These are phyloP conservation scores for Phyllosticta citribraziliensis DNA, from an alignment of 2,329 filamentous ascomycete species.

Conservation along the genomic window DNA sequence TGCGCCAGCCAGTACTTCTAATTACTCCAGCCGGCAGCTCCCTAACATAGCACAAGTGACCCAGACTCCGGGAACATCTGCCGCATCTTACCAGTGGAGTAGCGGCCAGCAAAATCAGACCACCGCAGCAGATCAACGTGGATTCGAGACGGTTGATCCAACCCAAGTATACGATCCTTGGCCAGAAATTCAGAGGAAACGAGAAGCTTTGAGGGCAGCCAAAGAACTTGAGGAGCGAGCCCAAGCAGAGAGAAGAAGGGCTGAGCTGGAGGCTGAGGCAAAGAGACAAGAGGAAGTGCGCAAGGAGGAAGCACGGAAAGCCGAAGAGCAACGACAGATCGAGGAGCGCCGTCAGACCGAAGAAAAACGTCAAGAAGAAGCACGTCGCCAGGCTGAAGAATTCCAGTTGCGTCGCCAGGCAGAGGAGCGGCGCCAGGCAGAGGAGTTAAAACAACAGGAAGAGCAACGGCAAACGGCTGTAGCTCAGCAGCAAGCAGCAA, in stretches of 20 bases:
- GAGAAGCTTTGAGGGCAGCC: constrained; percentile 22
- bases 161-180: constrained; percentile 46
- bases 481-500: neutral
- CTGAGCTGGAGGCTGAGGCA: constrained; percentile 19
- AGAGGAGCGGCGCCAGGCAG: constrained; percentile 10
- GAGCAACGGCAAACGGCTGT: constrained; percentile 13
- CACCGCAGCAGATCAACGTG: neutral
- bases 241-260: constrained; percentile 22
- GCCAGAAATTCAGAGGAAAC: constrained; percentile 37
- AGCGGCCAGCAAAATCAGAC: neutral
- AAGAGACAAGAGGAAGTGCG: constrained; percentile 13
- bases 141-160: constrained; percentile 38
- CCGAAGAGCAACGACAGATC: constrained; percentile 20
- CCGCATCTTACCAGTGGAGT: constrained; percentile 3
- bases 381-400: constrained; percentile 12
- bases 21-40: neutral
- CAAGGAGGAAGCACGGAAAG: constrained; percentile 17
- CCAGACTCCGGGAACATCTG: neutral
- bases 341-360: constrained; percentile 14
- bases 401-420: constrained; percentile 14
- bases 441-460: constrained; percentile 9
- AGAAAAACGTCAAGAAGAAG: constrained; percentile 15
- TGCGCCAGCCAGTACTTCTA: neutral
- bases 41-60: constrained; percentile 6
- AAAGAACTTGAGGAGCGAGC: constrained; percentile 26